phyloP scores from a whole-genome alignment of 2,329 filamentous ascomycete genomes.

The Penicillium sclerotiorum region DNA sequence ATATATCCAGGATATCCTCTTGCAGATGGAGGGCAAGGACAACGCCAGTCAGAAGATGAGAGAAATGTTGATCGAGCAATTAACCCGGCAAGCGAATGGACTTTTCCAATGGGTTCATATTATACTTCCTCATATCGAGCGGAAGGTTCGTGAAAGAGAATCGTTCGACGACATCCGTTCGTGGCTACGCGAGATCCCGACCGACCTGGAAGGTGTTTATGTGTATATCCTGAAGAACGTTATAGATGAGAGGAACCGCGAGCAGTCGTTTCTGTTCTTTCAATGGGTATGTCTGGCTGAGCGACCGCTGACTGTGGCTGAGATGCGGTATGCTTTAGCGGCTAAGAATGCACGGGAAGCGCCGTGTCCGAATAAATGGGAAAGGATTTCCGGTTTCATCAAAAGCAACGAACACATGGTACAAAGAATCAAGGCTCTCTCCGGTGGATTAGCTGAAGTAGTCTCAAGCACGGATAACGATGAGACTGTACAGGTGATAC shows the following conservation, averaged over 20 bases:
- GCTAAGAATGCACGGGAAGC: not conserved
- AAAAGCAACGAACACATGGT: conserved; percentile 7
- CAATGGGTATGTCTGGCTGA: conserved; percentile 15
- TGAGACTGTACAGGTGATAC: conserved; percentile 7
- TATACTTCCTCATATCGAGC: conserved; percentile 4
- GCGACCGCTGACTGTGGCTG: conserved; percentile 8
- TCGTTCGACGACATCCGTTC: conserved; percentile 4
- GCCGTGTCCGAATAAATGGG: not conserved
- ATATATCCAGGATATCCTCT: not conserved
- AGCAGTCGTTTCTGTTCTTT: conserved; percentile 5
- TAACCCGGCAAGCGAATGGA: not conserved
- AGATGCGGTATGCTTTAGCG: conserved; percentile 6
- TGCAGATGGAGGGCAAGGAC: not conserved
- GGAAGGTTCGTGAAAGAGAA: conserved; percentile 2
- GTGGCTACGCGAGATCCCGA: conserved; percentile 9
- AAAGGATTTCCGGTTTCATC: not conserved
- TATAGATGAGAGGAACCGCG: not conserved
- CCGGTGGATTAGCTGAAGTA: conserved; percentile 9
- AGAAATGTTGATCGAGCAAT: not conserved
- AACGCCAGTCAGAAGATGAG: not conserved
- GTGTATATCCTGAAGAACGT: conserved; percentile 4
- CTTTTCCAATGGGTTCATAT: conserved; percentile 10
- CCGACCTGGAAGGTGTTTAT: not conserved
- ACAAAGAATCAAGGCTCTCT: conserved; percentile 8
- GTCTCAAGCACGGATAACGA: not conserved